Conservation (phyloP, 2,329 filamentous ascomycete species). For the Microsporum canis region DNA sequence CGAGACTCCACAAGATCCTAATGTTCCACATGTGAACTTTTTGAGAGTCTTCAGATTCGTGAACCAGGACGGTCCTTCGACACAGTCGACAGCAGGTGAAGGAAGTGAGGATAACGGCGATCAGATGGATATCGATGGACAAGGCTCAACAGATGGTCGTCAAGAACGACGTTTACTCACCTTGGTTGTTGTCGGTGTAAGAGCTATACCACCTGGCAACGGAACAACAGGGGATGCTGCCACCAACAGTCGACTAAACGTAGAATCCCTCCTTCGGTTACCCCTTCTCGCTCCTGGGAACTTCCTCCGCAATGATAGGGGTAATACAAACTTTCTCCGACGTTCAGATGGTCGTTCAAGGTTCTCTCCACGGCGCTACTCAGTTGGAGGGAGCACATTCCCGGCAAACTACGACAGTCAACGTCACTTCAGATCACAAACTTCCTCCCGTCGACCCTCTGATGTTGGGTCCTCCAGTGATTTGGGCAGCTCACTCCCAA, state of each 20-base stretch:
- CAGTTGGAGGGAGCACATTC: conserved; percentile 42
- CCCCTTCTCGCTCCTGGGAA: conserved; percentile 36
- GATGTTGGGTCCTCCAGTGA: conserved; percentile 22
- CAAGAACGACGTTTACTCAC: conserved; percentile 51
- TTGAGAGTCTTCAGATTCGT: conserved; percentile 59
- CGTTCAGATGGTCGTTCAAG: conserved; percentile 45
- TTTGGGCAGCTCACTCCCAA: conserved; percentile 29
- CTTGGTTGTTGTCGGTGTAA: conserved; percentile 58
- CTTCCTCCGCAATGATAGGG: conserved; percentile 31
- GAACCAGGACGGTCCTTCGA: conserved; percentile 34
- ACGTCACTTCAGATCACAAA: conserved; percentile 39
- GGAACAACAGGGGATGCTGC: conserved; percentile 35
- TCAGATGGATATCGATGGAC: conserved; percentile 31
- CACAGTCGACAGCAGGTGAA: conserved; percentile 17
- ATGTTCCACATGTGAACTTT: conserved; percentile 51
- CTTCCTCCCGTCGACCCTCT: conserved; percentile 23
- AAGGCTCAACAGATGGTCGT: conserved; percentile 28
- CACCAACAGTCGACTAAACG: conserved; percentile 20
- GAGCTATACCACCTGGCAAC: conserved; percentile 49
- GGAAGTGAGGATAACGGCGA: conserved; percentile 20
- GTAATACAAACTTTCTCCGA: conserved; percentile 40
- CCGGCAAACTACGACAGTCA: conserved; percentile 43
- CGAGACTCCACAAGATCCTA: conserved; percentile 28
- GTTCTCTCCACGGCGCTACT: conserved; percentile 43
- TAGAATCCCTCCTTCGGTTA: conserved; percentile 36